Conservation (phyloP, 2,329 filamentous ascomycete genomes). For the Verticillium klebahnii region DNA sequence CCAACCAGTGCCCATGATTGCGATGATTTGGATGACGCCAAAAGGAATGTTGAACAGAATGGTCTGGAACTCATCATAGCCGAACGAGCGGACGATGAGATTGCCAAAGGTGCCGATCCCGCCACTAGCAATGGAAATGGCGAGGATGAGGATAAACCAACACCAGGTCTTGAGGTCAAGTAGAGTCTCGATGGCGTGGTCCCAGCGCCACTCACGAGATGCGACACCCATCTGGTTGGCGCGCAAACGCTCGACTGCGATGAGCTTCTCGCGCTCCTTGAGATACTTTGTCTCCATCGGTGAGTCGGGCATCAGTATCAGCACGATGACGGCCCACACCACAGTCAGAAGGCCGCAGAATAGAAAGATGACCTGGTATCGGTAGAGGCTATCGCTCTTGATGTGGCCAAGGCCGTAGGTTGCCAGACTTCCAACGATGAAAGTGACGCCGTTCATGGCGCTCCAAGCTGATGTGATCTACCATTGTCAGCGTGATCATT, state of each 20-base stretch:
- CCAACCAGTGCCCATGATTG: conserved; percentile 56
- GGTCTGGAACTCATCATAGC: conserved; percentile 52
- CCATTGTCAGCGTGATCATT: conserved; percentile 2
- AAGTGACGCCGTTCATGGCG: conserved; percentile 53
- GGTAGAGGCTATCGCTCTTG: conserved; percentile 24
- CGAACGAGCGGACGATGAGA: conserved; percentile 56
- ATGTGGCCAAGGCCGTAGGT: conserved; percentile 56
- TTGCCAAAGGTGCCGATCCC: conserved; percentile 59
- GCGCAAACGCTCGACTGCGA: conserved; percentile 67
- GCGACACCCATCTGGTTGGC: conserved; percentile 73
- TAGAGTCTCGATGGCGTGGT: conserved; percentile 53
- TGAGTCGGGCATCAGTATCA: conserved; percentile 56
- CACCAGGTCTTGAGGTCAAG: conserved; percentile 51
- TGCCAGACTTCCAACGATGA: conserved; percentile 50
- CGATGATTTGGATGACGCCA: conserved; percentile 53
- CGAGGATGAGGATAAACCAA: conserved; percentile 55
- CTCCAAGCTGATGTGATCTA: conserved; percentile 29
- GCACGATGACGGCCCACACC: conserved; percentile 51
- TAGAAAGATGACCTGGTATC: conserved; percentile 50
- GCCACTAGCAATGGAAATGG: conserved; percentile 35
- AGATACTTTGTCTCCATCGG: conserved; percentile 52
- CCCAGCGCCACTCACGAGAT: conserved; percentile 63
- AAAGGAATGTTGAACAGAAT: conserved; percentile 65
- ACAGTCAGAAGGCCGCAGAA: conserved; percentile 59
- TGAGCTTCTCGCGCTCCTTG: conserved; percentile 58